These are phyloP conservation scores for Irpex lacteus DNA, from an alignment of 1,284 basidiomycete genomes.

Conservation along the genomic window DNA sequence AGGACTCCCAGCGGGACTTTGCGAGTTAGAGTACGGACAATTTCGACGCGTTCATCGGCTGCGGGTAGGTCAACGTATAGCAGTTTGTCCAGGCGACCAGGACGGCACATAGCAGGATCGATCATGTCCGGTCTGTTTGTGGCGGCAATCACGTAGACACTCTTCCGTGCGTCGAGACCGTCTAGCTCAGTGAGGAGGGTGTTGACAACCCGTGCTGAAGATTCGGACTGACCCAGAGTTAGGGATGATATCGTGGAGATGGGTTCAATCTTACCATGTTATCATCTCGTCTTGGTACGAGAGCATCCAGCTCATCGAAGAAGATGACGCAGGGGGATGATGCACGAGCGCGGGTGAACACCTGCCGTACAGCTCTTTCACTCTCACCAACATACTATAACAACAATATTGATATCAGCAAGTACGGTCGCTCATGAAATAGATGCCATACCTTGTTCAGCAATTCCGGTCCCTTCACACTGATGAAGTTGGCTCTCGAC, in stretches of 20 bases:
- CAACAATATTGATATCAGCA: too few relatives aligned
- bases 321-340: constrained; percentile 91
- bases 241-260: too few relatives aligned
- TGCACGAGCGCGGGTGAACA: constrained; percentile 86
- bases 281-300: constrained; percentile 93
- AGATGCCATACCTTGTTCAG: constrained; percentile 78
- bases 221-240: constrained; percentile 72
- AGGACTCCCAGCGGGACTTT: constrained; percentile 64
- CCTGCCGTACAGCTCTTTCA: constrained; percentile 91
- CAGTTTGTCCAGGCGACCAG: constrained; percentile 93
- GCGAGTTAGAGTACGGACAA: constrained; percentile 72
- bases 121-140: constrained; percentile 99
- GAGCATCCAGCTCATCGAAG: constrained; percentile 95
- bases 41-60: constrained; percentile 79
- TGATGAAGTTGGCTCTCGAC: constrained; percentile 93
- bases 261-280: constrained; percentile 59
- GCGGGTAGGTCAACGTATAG: constrained; percentile 93
- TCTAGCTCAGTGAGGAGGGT: constrained; percentile 96
- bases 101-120: constrained; percentile 97
- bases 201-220: constrained; percentile 96
- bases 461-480: constrained; percentile 95
- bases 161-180: constrained; percentile 86
- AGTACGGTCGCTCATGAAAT: too few relatives aligned
- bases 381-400: constrained; percentile 94
- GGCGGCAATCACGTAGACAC: constrained; percentile 94